Base-by-base conservation (phyloP, 257 asterid species). In the Gynochthodes officinalis region DNA sequence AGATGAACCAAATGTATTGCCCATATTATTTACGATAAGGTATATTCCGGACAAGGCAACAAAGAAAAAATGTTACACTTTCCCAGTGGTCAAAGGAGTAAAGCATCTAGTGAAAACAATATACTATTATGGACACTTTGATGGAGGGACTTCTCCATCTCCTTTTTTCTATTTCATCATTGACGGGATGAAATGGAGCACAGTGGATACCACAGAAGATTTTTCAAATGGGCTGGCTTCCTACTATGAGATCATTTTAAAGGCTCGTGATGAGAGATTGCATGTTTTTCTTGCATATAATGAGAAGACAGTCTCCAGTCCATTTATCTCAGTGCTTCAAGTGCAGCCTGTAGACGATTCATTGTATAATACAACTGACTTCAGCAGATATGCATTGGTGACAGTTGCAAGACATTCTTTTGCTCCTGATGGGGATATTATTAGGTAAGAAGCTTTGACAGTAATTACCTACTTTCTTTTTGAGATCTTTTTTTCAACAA, bases 141-240 rank as follows among this genome's bases (percentile, higher is more conserved):
- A 91, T 77, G 96, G 97, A 64, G 91, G 90, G n/a, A 76, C 71
- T 0, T 80, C 82, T 13, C 97, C 98, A 10, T n/a, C n/a, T n/a
- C 93, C 98, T 11, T 86, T 91, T 67, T 94, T 94, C 69, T 96
- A 94, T 80, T 96, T 91, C 85, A 86, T 91, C 79, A 85, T 91
- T 14, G 98, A 94, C 65, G 97, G 95, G 1, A 86, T 93, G 1
- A 91, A 70, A 70, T 91, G 96, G 96, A 84, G 82, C 82, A 72
- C 77, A 23, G 95, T 94, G 35, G 87, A 94, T 68, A 94, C 98
- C 7, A 82, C 90, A 14, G 92, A 80, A 75, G 97, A 91, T 76
- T 91, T 82, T 71, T 84, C 86, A 0, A 67, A 64, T 25, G 90
- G 93, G 43, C 84, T 83, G 1, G 82, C 89, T 21, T 88, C 98